These are phyloP conservation scores for Aspergillus clavatus DNA, from an alignment of 2,329 filamentous ascomycete genomes.

Conservation along the genomic window DNA sequence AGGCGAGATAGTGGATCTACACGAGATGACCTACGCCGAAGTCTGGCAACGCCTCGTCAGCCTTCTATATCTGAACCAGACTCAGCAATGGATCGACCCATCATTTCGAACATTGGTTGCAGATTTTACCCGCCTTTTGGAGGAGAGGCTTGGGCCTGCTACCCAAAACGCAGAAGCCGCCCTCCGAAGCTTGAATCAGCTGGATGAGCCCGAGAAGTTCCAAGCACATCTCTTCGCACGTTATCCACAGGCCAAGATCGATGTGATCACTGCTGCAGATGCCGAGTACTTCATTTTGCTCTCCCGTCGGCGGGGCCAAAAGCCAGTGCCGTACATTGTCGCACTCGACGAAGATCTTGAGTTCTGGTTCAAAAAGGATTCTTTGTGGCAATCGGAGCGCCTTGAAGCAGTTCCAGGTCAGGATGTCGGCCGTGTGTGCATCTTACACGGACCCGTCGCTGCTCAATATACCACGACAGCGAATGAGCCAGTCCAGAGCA, in stretches of 20 bases:
- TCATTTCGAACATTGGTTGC: slow-evolving; percentile 75
- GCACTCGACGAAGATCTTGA: slow-evolving; percentile 90
- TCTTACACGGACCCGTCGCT: slow-evolving; percentile 87
- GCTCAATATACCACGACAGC: slow-evolving; percentile 79
- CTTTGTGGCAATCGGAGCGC: slow-evolving; percentile 95
- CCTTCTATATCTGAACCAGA: slow-evolving; percentile 80
- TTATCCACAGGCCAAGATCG: slow-evolving; percentile 70
- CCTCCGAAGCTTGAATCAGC: slow-evolving; percentile 27
- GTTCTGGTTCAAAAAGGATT: slow-evolving; percentile 99
- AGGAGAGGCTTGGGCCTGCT: slow-evolving; percentile 61
- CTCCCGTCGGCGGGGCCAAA: slow-evolving; percentile 81
- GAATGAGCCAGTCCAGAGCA: slow-evolving; percentile 88
- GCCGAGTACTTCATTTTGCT: slow-evolving; percentile 89
- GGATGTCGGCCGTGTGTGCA: slow-evolving; percentile 89
- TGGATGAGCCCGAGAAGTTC: too few species aligned
- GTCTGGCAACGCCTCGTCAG: slow-evolving; percentile 77
- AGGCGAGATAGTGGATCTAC: slow-evolving; percentile 72
- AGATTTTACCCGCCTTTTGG: slow-evolving; percentile 87
- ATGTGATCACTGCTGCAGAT: slow-evolving; percentile 94
- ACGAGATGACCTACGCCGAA: slow-evolving; percentile 90
- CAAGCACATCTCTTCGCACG: too few species aligned
- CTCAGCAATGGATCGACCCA: slow-evolving; percentile 79
- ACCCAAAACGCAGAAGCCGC: slow-evolving; percentile 69
- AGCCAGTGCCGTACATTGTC: slow-evolving; percentile 91
- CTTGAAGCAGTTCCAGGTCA: slow-evolving; percentile 87